Percentiles rank a stretch among this genome's conserved stretches.
These are phyloP conservation scores for Pyricularia grisea DNA, from an alignment of 2,329 filamentous ascomycete genomes.

Conservation along the genomic window DNA sequence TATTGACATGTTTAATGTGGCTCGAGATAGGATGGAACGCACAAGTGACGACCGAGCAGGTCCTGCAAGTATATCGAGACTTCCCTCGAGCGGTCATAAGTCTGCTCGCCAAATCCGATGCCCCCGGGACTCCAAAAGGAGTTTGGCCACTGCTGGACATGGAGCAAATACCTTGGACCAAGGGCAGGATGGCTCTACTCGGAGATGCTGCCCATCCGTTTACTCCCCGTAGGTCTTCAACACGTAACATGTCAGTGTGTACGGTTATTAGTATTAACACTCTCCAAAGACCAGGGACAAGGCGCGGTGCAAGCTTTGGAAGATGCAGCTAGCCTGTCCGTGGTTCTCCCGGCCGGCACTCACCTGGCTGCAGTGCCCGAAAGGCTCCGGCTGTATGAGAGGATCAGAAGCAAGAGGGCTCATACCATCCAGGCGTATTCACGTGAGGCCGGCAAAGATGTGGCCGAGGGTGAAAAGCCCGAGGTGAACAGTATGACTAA, in stretches of 20 bases:
- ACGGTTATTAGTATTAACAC: no score
- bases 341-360: constrained; percentile 39
- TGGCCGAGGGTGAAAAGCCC: constrained; percentile 21
- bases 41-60: constrained; percentile 21
- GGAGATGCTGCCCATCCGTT: no score
- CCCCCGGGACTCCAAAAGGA: constrained; percentile 29
- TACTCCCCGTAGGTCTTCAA: no score
- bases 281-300: no score
- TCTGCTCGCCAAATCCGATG: constrained; percentile 32
- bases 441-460: constrained; percentile 39
- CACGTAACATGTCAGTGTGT: no score
- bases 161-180: constrained; percentile 48
- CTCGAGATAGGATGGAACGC: constrained; percentile 26
- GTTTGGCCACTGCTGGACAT: constrained; percentile 55
- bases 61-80: constrained; percentile 28
- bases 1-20: constrained; percentile 7
- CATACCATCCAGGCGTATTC: constrained; percentile 25
- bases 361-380: constrained; percentile 35
- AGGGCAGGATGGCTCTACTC: constrained; percentile 10
- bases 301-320: no score
- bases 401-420: constrained; percentile 42
- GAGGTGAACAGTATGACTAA: constrained; percentile 30
- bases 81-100: constrained; percentile 31
- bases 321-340: no score
- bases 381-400: constrained; percentile 49